Base-by-base conservation (phyloP, 768 basidiomycete genomes). In the Gyrodon lividus region DNA sequence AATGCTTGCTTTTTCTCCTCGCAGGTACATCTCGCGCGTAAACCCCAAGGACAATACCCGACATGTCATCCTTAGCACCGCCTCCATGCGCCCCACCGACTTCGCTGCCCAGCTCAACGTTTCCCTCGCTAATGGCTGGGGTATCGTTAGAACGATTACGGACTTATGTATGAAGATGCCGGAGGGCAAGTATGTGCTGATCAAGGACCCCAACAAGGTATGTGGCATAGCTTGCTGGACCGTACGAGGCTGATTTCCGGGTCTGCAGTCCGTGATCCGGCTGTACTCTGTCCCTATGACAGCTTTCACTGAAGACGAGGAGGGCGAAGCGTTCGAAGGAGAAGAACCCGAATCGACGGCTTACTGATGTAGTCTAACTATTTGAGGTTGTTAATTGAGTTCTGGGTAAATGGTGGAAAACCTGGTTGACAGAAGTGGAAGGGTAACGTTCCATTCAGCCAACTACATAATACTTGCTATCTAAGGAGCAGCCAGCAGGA, bases 121-220 rank as follows among this genome's bases (percentile, higher is more conserved):
- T 33, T 96, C 93, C 23, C 74, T 98, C 48, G 76, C 89, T 30
- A 98, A 98, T 66, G 97, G 97, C 10, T 99, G 97, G 97, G 97
- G 97, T 48, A 98, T 99, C 63, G 92, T 98, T 28, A 81, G 97
- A 53, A 96, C 91, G 12, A 86, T 99, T 52, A 88, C 91, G 24
- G 97, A 99, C 64, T 71, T 98, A 54, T 91, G 89, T 69, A 83
- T 97, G 84, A 94, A 95, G 71, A 87, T 94, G 84, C 92, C 92
- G 19, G 96, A 98, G 71, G 97, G 97, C 68, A 97, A 97, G 70
- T 99, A 98, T 66, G 89, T 98, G 13, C 75, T 99, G 23, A 84
- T 99, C 46, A 97, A 96, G 73, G 97, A 99, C 71, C 96, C 97
- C 16, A 98, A 98, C 80, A 92, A 84, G 84, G 95, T 96, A 64